Base-by-base conservation (phyloP, 176 grass and related monocot genomes). In the Oryza coarctata region DNA sequence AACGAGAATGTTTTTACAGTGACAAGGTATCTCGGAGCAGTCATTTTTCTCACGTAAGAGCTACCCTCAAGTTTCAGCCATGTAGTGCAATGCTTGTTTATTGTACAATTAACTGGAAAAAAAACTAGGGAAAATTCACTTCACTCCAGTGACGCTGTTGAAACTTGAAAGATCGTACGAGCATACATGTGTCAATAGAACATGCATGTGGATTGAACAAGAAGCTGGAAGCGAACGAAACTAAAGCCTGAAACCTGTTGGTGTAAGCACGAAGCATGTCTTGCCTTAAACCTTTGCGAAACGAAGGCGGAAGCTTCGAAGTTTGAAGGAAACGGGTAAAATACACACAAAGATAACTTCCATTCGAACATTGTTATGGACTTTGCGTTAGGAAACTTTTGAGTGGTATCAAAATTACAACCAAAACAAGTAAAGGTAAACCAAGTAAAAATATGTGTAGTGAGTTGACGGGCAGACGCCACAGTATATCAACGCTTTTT, bases 191-290 rank as follows among this genome's bases (percentile, higher is more conserved):
- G 20, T 34, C 69, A 66, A 76, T 6, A 29, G 47, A 34, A 88
- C 69, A n/a, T 84, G 69, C 61, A 39, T 44, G 8, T 79, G 6
- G 75, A 68, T 80, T 63, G 30, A 63, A 49, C 15, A 75, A 12
- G 9, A 80, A 62, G 44, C 22, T 47, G 35, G 22, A 38, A 69
- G 52, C 61, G 29, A 25, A 22, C 9, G 26, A 55, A 58, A 23
- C 55, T 60, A 4, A 0, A 75, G 35, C 68, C 8, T 69, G 60
- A 84, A 85, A 60, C 14, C 5, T 90, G 67, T 47, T 61, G 27
- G 34, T 62, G 17, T 73, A 64, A 82, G 72, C 66, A 78, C 5
- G 73, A 86, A 90, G 60, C 79, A 72, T 20, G 78, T 77, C 47
- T 76, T 80, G 47, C 88, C 66, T 72, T 12, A 58, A 77, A 44